These are phyloP conservation scores for Aspergillus funiculosus DNA, from an alignment of 495 filamentous ascomycete genomes.

Conservation along the genomic window DNA sequence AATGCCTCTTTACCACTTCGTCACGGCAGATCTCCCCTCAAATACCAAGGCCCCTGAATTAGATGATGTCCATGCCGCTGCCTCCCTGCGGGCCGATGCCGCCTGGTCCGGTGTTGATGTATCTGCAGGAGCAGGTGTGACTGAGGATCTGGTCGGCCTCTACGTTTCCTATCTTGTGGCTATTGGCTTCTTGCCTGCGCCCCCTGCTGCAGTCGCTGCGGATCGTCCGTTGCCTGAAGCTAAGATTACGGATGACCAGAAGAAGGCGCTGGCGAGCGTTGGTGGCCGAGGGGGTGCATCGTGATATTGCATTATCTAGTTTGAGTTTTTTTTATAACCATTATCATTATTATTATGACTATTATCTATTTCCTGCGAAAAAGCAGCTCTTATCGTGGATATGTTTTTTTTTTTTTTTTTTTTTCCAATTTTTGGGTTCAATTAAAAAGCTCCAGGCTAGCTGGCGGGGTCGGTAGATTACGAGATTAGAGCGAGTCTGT, in stretches of 20 bases:
- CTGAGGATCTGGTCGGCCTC: slow-evolving; percentile 60
- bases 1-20: slow-evolving; percentile 87
- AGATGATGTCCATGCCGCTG: slow-evolving; percentile 65
- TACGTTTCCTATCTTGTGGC: slow-evolving; percentile 69
- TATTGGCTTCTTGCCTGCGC: slow-evolving; percentile 62
- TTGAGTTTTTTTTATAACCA: neutral
- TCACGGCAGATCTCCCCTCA: slow-evolving; percentile 68
- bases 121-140: slow-evolving; percentile 57
- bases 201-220: slow-evolving; percentile 38
- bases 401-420: neutral
- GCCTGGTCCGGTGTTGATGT: slow-evolving; percentile 59
- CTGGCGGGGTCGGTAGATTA: neutral
- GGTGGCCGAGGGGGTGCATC: slow-evolving; percentile 45
- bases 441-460: too few species aligned
- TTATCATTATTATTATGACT: too few species aligned
- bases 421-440: too few species aligned
- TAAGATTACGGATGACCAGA: slow-evolving; percentile 45
- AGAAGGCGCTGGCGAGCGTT: slow-evolving; percentile 41
- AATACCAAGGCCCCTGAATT: slow-evolving; percentile 76
- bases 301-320: slow-evolving; percentile 7
- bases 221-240: slow-evolving; percentile 42
- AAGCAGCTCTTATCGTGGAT: neutral
- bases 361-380: neutral
- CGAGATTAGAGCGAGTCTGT: neutral
- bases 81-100: slow-evolving; percentile 55